Evolutionary conservation across 1,284 basidiomycete genomes (phyloP).

Genomic region (Phaffia rhodozyma): DNA sequence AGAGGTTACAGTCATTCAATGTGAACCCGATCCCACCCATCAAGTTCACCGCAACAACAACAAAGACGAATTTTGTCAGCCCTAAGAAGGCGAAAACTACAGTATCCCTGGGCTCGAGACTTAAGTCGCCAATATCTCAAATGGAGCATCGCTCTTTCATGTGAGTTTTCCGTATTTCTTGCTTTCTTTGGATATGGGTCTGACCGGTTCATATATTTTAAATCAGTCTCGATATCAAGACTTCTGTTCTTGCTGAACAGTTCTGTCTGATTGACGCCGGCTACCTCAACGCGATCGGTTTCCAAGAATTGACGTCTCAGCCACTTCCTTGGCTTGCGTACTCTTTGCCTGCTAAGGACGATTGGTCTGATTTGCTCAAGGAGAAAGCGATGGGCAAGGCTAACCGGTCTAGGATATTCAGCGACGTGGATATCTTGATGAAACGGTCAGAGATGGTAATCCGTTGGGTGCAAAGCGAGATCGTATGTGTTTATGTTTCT

Average conservation of each 20-base stretch:
- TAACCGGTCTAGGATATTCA: constrained; percentile 6
- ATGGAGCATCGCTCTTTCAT: constrained; percentile 14
- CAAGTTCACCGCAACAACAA: too few relatives aligned
- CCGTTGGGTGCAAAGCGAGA: constrained; percentile 16
- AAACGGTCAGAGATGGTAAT: constrained; percentile 12
- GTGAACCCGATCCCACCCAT: too few relatives aligned
- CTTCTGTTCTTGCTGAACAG: constrained; percentile 58
- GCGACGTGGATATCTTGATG: constrained; percentile 18
- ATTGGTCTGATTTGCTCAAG: constrained; percentile 31
- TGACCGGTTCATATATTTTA: constrained; percentile 23
- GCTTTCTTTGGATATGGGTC: neutral
- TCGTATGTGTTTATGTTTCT: constrained; percentile 2
- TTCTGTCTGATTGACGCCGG: constrained; percentile 80
- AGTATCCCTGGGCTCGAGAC: neutral
- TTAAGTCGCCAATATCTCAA: neutral
- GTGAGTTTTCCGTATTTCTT: constrained; percentile 1
- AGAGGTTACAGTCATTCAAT: too few relatives aligned
- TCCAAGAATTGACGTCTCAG: constrained; percentile 60
- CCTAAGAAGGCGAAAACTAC: too few relatives aligned
- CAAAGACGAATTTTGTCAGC: too few relatives aligned
- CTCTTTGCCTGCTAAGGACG: constrained; percentile 11
- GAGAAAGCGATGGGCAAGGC: constrained; percentile 11
- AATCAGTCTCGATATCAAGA: constrained; percentile 22
- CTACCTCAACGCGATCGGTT: constrained; percentile 65
- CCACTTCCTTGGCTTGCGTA: constrained; percentile 8